A percentile compares a stretch with the other conserved stretches of the same genome.
phyloP scores from a whole-genome alignment of 2,329 filamentous ascomycete genomes.

The Dryadomyces quercivorus region DNA sequence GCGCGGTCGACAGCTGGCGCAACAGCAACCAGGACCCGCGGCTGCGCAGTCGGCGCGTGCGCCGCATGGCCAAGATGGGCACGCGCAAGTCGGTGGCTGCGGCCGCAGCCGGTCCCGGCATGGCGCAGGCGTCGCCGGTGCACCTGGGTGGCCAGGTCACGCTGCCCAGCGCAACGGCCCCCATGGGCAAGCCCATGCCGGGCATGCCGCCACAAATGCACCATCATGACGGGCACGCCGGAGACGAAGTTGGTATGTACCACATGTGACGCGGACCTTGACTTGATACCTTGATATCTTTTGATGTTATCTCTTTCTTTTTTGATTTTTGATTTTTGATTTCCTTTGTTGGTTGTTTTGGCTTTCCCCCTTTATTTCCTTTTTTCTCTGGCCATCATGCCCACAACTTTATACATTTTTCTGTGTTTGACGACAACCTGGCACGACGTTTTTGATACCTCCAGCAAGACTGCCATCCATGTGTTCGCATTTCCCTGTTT shows the following conservation, averaged over 20 bases:
- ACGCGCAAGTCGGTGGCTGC: conserved; percentile 54
- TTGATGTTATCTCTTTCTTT: not conserved
- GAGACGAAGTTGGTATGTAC: conserved; percentile 96
- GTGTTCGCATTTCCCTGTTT: not conserved
- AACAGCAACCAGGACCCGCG: conserved; percentile 97
- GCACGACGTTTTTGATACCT: conserved; percentile 18
- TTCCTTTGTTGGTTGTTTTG: conserved; percentile 6
- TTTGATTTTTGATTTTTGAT: not conserved
- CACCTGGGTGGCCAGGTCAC: conserved; percentile 37
- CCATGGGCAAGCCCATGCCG: conserved; percentile 54
- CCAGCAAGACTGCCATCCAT: conserved; percentile 10
- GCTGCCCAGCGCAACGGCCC: conserved; percentile 44
- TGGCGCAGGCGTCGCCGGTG: conserved; percentile 13
- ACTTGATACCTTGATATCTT: conserved; percentile 1
- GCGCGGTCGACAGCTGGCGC: conserved; percentile 95
- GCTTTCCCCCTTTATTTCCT: conserved; percentile 1
- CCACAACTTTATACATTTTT: not conserved
- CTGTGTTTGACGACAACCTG: not conserved
- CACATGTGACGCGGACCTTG: conserved; percentile 59
- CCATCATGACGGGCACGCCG: conserved; percentile 56
- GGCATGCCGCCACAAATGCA: conserved; percentile 62
- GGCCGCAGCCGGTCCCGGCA: conserved; percentile 26
- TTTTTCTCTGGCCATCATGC: not conserved
- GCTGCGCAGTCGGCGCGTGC: conserved; percentile 78
- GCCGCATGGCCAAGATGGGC: conserved; percentile 93